A percentile compares a stretch with the other conserved stretches of the same genome.
These are phyloP conservation scores for Cyclospora cayetanensis DNA, from an alignment of 169 alveolate genomes.

Conservation along the genomic window DNA sequence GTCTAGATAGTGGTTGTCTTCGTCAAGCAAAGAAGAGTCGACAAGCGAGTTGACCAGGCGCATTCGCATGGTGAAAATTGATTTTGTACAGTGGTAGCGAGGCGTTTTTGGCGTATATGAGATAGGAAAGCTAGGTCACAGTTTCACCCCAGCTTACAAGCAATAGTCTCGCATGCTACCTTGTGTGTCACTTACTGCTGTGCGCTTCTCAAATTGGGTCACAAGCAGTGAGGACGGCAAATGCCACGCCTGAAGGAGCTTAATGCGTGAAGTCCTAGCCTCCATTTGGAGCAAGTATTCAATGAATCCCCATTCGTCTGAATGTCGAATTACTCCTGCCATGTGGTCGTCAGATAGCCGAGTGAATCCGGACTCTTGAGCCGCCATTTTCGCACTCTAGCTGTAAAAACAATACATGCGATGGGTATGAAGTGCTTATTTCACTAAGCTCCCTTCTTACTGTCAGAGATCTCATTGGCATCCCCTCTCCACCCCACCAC, in stretches of 20 bases:
- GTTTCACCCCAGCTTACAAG: not conserved
- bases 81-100: not conserved
- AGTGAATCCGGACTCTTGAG: not conserved
- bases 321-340: slow-evolving; percentile 63
- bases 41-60: slow-evolving; percentile 77
- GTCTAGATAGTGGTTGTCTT: slow-evolving; percentile 87
- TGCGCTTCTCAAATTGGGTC: slow-evolving; percentile 55
- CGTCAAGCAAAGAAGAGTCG: slow-evolving; percentile 85
- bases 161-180: not conserved
- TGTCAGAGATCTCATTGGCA: too few relatives aligned
- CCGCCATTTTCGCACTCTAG: not conserved
- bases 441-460: too few relatives aligned
- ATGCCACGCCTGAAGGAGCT: slow-evolving; percentile 74
- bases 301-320: slow-evolving; percentile 70
- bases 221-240: slow-evolving; percentile 68
- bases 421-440: too few relatives aligned
- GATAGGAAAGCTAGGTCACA: not conserved
- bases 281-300: slow-evolving; percentile 70
- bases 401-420: too few relatives aligned
- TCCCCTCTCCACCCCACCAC: too few relatives aligned
- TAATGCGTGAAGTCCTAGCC: slow-evolving; percentile 70
- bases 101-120: not conserved
- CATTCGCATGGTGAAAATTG: not conserved
- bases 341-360: slow-evolving; percentile 50
- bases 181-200: slow-evolving; percentile 42